phyloP scores from a whole-genome alignment of 192 early-diverging fungal genomes.

The Backusella morwellensis region DNA sequence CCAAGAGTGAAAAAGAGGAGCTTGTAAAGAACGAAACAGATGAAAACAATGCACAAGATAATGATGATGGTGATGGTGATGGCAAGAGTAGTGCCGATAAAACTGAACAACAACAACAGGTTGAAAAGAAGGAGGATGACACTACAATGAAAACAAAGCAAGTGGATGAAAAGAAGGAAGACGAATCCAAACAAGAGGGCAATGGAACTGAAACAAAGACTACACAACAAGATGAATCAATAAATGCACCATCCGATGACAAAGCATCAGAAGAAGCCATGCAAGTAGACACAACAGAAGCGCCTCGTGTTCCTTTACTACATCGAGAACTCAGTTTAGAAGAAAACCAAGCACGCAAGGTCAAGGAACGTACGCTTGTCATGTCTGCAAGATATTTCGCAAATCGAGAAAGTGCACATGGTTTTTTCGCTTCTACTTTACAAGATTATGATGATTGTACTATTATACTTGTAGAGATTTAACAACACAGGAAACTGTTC shows the following conservation, averaged over 20 bases:
- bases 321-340: constrained; percentile 19
- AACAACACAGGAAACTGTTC: background rate
- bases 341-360: constrained; percentile 18
- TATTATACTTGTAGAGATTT: constrained; percentile 44
- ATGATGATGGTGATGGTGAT: background rate
- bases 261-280: background rate
- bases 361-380: constrained; percentile 39
- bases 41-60: background rate
- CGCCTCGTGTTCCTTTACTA: constrained; percentile 17
- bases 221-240: background rate
- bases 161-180: background rate
- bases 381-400: constrained; percentile 46
- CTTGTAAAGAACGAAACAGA: background rate
- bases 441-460: constrained; percentile 64
- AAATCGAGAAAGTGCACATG: constrained; percentile 44
- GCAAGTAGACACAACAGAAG: background rate
- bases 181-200: background rate
- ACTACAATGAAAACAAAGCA: too few species aligned
- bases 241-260: background rate
- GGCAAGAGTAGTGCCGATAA: too few species aligned
- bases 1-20: too few species aligned
- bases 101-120: too few species aligned
- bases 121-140: background rate
- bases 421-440: constrained; percentile 49
- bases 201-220: background rate